Evolutionary conservation across 75 land plant genomes (phyloP).

Genomic region (Adiantum capillusveneris): DNA sequence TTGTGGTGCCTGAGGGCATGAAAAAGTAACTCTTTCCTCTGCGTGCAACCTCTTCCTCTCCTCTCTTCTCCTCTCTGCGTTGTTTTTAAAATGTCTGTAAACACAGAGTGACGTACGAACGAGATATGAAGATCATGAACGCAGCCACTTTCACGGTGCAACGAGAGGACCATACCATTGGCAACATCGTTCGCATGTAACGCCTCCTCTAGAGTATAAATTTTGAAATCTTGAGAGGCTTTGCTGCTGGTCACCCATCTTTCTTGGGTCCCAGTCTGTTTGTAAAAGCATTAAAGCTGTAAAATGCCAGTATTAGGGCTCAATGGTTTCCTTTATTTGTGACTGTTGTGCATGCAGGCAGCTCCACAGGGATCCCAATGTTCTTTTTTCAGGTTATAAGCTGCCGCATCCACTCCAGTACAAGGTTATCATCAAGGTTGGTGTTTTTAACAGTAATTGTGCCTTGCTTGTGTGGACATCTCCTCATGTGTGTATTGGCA

Average conservation of each 20-base stretch:
- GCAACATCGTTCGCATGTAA: constrained; percentile 93
- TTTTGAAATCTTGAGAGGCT: too few species aligned
- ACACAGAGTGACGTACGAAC: constrained; percentile 73
- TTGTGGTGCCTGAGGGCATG: constrained; percentile 95
- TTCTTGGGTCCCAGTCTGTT: too few species aligned
- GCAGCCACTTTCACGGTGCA: constrained; percentile 90
- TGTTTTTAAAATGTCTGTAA: background rate
- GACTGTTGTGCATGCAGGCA: constrained; percentile 47
- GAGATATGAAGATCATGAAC: constrained; percentile 92
- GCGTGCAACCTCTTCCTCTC: background rate
- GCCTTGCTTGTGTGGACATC: constrained; percentile 4
- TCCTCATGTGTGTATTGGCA: background rate
- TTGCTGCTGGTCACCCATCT: too few species aligned
- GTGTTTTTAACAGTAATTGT: too few species aligned
- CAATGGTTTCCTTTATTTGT: background rate
- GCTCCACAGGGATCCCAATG: constrained; percentile 83
- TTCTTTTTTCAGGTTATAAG: constrained; percentile 95
- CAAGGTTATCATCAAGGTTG: constrained; percentile 80
- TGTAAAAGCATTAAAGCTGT: background rate
- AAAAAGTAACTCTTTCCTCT: constrained; percentile 46
- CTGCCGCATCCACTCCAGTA: constrained; percentile 98
- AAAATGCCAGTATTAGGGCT: background rate
- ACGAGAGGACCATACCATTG: constrained; percentile 92
- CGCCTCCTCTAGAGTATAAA: constrained; percentile 5
- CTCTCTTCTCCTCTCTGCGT: background rate